These are phyloP conservation scores for Prinsepia uniflora DNA, from an alignment of 306 rosid genomes.

Conservation along the genomic window DNA sequence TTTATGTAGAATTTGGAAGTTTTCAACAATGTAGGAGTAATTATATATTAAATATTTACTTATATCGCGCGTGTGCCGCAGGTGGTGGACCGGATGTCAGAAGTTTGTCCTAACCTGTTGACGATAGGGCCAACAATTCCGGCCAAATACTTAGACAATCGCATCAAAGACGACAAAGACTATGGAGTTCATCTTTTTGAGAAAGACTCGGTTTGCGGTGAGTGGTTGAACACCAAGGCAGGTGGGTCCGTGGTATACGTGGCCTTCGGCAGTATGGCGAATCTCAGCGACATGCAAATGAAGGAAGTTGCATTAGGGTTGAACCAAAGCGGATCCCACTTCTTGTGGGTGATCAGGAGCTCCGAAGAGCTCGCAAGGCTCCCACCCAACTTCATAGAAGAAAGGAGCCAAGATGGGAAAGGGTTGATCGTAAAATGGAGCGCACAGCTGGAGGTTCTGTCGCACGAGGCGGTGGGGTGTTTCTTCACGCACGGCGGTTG, in stretches of 20 bases:
- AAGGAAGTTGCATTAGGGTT: constrained; percentile 43
- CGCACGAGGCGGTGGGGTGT: constrained; percentile 43
- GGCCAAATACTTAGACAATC: constrained; percentile 38
- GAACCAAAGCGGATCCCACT: constrained; percentile 30
- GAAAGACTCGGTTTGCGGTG: constrained; percentile 18
- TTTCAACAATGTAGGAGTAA: too few species aligned
- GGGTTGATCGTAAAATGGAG: constrained; percentile 50
- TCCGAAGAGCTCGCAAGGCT: constrained; percentile 29
- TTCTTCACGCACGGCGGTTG: constrained; percentile 52
- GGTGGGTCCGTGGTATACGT: constrained; percentile 40
- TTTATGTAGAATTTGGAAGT: too few species aligned
- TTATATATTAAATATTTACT: too few species aligned
- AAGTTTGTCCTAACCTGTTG: constrained; percentile 33
- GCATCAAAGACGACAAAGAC: not conserved
- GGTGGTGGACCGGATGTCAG: constrained; percentile 55
- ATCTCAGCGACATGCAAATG: constrained; percentile 40
- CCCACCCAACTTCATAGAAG: constrained; percentile 19
- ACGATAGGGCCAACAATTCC: constrained; percentile 70
- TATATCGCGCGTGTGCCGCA: not conserved
- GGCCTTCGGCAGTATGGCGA: constrained; percentile 57
- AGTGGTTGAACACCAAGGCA: constrained; percentile 50
- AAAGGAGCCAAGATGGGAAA: constrained; percentile 9
- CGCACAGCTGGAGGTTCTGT: constrained; percentile 44
- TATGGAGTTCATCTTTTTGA: constrained; percentile 31
- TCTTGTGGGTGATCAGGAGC: constrained; percentile 54